Evolutionary conservation across 1,284 basidiomycete genomes (phyloP).

Genomic region (Austroboletus niveus): DNA sequence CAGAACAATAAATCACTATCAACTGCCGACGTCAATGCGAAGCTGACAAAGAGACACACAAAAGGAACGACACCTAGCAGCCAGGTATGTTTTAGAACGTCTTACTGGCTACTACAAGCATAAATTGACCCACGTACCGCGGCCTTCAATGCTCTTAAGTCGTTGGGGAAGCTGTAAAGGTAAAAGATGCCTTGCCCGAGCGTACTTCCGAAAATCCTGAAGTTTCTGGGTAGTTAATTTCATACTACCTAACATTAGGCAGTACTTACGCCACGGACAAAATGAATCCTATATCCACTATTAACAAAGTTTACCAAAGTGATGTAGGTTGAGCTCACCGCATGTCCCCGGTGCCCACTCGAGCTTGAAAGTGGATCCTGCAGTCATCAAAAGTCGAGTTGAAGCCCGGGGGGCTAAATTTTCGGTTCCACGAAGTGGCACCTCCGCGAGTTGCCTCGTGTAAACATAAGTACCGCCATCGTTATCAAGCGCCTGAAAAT

Average conservation of each 20-base stretch:
- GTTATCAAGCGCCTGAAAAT: constrained; percentile 3
- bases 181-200: constrained; percentile 13
- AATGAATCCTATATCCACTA: constrained; percentile 1
- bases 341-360: background rate
- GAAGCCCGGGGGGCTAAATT: background rate
- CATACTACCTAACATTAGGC: too few species aligned
- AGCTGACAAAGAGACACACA: constrained; percentile 7
- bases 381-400: background rate
- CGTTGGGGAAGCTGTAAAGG: constrained; percentile 9
- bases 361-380: background rate
- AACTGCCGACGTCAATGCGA: background rate
- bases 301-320: background rate
- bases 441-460: background rate
- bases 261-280: constrained; percentile 7
- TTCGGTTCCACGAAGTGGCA: background rate
- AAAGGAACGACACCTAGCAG: constrained; percentile 5
- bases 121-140: constrained; percentile 1
- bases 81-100: background rate
- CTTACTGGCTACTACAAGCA: background rate
- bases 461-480: background rate
- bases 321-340: constrained; percentile 3
- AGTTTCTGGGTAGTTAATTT: background rate
- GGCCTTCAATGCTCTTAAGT: constrained; percentile 12
- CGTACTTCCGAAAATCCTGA: constrained; percentile 13
- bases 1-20: background rate